Conservation (phyloP, 495 filamentous ascomycete genomes). For the Aspergillus hancockii region DNA sequence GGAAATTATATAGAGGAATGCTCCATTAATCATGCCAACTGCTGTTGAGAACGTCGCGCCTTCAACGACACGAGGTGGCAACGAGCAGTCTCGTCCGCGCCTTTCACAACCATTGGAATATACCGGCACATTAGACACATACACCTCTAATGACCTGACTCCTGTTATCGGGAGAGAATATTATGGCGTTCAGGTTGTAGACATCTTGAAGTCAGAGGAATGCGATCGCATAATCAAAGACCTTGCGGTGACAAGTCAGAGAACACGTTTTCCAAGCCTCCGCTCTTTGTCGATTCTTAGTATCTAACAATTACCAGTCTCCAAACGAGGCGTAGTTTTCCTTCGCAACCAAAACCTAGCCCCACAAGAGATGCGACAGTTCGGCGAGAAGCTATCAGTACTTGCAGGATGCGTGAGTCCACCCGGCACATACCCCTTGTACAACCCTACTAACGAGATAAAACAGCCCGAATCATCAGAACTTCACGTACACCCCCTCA, state of each 20-base stretch:
- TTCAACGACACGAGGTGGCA: conserved; percentile 22
- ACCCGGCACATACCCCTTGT: conserved; percentile 7
- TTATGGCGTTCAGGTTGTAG: conserved; percentile 49
- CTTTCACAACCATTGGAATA: conserved; percentile 40
- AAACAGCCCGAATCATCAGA: conserved; percentile 56
- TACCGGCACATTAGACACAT: conserved; percentile 52
- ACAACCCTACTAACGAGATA: conserved; percentile 18
- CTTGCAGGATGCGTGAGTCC: conserved; percentile 50
- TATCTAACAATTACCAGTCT: conserved; percentile 48
- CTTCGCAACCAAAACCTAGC: conserved; percentile 66
- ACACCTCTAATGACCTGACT: conserved; percentile 55
- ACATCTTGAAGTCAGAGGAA: conserved; percentile 52
- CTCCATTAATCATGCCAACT: conserved; percentile 18
- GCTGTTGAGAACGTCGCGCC: conserved; percentile 9
- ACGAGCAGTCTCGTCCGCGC: conserved; percentile 22
- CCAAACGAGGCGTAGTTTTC: conserved; percentile 72
- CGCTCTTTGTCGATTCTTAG: not conserved
- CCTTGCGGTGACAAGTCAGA: conserved; percentile 57
- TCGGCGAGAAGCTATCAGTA: conserved; percentile 23
- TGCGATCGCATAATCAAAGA: conserved; percentile 56
- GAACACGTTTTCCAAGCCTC: not conserved
- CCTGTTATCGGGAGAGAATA: conserved; percentile 65
- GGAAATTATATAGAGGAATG: not conserved
- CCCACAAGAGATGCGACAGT: conserved; percentile 47
- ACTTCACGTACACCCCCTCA: conserved; percentile 69